phyloP scores from a whole-genome alignment of 257 asterid species.

The Thymus quinquecostatus region DNA sequence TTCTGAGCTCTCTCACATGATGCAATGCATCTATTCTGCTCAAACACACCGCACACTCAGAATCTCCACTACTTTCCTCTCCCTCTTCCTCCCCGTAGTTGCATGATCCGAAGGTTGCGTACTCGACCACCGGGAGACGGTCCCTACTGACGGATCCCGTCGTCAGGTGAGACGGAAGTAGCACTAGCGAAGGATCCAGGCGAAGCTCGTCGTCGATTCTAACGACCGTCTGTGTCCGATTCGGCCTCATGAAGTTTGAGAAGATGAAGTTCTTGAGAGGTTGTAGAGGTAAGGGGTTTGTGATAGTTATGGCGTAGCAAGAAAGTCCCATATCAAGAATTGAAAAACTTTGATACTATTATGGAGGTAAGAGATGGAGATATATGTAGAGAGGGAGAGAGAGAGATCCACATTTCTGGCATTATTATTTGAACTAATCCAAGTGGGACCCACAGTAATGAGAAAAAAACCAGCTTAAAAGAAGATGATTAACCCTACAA shows the following conservation, averaged over 20 bases:
- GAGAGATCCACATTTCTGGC: conserved; percentile 4
- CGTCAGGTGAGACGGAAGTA: conserved; percentile 11
- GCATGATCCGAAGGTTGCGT: background rate
- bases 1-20: conserved; percentile 32
- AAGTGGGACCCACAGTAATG: background rate
- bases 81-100: background rate
- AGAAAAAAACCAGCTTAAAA: too few species aligned
- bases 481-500: too few species aligned
- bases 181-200: conserved; percentile 25
- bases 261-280: conserved; percentile 16
- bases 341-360: background rate
- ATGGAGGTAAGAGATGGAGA: background rate
- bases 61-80: background rate
- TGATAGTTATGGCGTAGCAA: background rate
- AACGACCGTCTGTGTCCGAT: background rate
- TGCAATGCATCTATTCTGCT: conserved; percentile 25
- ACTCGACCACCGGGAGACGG: conserved; percentile 18
- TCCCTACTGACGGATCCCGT: conserved; percentile 1
- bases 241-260: background rate
- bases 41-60: conserved; percentile 33
- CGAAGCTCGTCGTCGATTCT: background rate
- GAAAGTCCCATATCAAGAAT: conserved; percentile 17
- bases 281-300: background rate
- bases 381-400: too few species aligned
- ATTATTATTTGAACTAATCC: background rate